phyloP scores from a whole-genome alignment of 2,329 filamentous ascomycete species.

The Xylogone sp. region DNA sequence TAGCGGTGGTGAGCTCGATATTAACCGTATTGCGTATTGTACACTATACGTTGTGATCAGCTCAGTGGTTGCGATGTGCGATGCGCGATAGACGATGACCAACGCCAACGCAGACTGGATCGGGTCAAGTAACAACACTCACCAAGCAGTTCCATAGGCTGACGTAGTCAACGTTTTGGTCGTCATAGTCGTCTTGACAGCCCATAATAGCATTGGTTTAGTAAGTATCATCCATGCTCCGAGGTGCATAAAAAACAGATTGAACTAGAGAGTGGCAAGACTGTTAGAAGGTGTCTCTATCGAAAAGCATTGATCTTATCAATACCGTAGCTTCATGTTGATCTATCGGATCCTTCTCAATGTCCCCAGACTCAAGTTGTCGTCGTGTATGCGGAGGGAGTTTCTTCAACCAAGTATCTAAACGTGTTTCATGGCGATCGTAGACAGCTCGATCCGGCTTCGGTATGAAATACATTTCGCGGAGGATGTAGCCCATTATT shows the following conservation, averaged over 20 bases:
- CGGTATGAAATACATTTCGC: conserved; percentile 10
- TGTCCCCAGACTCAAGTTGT: conserved; percentile 7
- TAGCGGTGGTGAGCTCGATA: conserved; percentile 4
- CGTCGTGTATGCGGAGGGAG: conserved; percentile 8
- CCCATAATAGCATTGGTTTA: conserved; percentile 9
- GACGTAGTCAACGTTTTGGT: conserved; percentile 3
- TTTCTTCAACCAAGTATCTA: conserved; percentile 7
- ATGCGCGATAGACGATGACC: background rate
- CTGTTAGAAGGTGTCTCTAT: background rate
- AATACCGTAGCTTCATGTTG: conserved; percentile 7
- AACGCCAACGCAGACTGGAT: background rate
- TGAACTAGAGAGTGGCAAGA: conserved; percentile 4
- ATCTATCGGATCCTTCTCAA: conserved; percentile 7
- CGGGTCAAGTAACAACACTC: conserved; percentile 2
- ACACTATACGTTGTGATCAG: conserved; percentile 3
- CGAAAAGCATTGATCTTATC: conserved; percentile 1
- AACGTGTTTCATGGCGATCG: conserved; percentile 4
- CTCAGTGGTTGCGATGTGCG: background rate
- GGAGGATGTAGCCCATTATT: conserved; percentile 10
- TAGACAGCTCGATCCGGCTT: conserved; percentile 6
- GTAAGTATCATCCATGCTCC: conserved; percentile 9
- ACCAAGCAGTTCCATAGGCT: conserved; percentile 6
- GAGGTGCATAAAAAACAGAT: conserved; percentile 10
- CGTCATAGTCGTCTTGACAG: conserved; percentile 8
- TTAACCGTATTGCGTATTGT: conserved; percentile 7